Evolutionary conservation across 2,329 filamentous ascomycete species (phyloP).

Genomic region (Cladosporium sp.): DNA sequence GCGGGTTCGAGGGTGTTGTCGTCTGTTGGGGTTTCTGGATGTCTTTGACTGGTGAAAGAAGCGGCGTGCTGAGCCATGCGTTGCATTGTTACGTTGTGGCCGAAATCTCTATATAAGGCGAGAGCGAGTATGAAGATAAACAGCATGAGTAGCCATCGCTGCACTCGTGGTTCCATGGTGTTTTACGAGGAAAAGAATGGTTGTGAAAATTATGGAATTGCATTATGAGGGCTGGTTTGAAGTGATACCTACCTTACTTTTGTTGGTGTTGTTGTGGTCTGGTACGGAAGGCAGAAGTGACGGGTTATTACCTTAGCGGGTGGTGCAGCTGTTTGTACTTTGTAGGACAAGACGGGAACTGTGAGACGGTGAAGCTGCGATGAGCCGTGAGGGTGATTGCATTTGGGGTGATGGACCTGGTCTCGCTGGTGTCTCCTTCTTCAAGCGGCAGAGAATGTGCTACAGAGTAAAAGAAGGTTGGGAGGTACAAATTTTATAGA

Average conservation of each 20-base stretch:
- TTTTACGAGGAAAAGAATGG: background rate
- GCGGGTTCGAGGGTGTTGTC: slow-evolving; percentile 2
- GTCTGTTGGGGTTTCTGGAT: background rate
- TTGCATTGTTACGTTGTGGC: background rate
- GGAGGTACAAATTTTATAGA: too few relatives aligned
- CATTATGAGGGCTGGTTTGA: too few relatives aligned
- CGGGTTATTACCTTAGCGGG: background rate
- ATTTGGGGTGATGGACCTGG: too few relatives aligned
- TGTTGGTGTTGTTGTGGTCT: too few relatives aligned
- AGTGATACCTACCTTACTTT: too few relatives aligned
- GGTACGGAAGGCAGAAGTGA: slow-evolving; percentile 8
- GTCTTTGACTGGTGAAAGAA: background rate
- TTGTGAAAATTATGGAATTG: too few relatives aligned
- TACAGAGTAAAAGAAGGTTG: too few relatives aligned
- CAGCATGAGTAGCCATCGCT: slow-evolving; percentile 12
- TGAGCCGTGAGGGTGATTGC: background rate
- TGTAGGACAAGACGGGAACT: background rate
- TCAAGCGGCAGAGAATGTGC: too few relatives aligned
- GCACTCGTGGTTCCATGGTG: slow-evolving; percentile 11
- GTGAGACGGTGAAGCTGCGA: background rate
- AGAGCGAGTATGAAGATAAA: slow-evolving; percentile 10
- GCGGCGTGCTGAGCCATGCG: background rate
- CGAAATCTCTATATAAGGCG: slow-evolving; percentile 12
- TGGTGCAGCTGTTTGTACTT: background rate
- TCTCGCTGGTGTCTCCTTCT: too few relatives aligned